Evolutionary conservation across 352 stramenopile species (phyloP), one percentile per base, ranked within the genome.

Genomic region (Pythium brassicae): DNA sequence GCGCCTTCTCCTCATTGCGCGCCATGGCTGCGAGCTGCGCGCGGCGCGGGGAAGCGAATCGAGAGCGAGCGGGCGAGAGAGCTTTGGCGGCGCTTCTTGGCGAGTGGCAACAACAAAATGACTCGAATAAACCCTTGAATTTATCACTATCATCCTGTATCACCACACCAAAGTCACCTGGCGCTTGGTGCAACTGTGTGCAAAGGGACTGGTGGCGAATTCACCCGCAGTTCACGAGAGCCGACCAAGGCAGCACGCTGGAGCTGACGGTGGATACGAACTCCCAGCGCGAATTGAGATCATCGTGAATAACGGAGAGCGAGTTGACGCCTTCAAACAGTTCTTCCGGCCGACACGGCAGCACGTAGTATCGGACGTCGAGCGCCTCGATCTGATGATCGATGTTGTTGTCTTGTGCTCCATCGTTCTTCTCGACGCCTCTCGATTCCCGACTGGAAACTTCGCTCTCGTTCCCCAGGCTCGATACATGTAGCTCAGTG

Each of bases 1-100:
- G 91, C 61, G 95, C 94, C 71, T 99, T 99, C 86, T 99, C 96
- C 68, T 99, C 96, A 71, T 98, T 98, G 58, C 97, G 91, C 27
- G 97, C 96, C 97, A 99, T 99, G 42, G 20, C n/a, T 47, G 42
- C 42, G 22, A 19, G 29, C 4, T 10, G 29, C 10, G 29, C 29
- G 10, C 29, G 29, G 29, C 5, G 10, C 29, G 10, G 29, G 5
- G 29, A 35, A 4, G 29, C 29, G 29, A 35, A 10, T 35, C 29
- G 29, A 35, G 29, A 35, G n/a, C n/a, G n/a, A n/a, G n/a, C n/a
- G n/a, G n/a, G n/a, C n/a, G n/a, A n/a, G n/a, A n/a, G n/a, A n/a
- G n/a, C n/a, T n/a, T n/a, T n/a, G n/a, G n/a, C n/a, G n/a, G n/a
- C n/a, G n/a, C n/a, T n/a, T n/a, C n/a, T n/a, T n/a, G n/a, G n/a